These are phyloP conservation scores for Nasturtium officinale DNA, from an alignment of 345 rosid genomes.

Conservation along the genomic window DNA sequence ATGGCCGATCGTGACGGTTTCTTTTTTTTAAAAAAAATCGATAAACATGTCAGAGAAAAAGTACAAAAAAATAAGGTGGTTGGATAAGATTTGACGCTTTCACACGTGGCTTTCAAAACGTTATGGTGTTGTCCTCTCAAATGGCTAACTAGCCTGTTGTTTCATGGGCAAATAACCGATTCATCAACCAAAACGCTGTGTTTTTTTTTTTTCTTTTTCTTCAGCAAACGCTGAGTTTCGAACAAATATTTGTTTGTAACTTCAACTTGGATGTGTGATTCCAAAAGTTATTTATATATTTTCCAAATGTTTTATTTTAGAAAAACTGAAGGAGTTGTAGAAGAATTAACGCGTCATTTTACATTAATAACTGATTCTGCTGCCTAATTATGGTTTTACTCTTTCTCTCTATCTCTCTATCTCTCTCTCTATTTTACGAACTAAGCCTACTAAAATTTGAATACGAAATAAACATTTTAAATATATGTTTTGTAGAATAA, in stretches of 20 bases:
- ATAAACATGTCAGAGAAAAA: slow-evolving; percentile 5
- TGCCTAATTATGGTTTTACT: not conserved
- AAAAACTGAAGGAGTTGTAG: not conserved
- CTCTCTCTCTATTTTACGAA: not conserved
- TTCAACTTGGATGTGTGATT: not conserved
- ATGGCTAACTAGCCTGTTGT: slow-evolving; percentile 1
- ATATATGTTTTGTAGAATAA: not conserved
- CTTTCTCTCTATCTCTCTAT: not conserved
- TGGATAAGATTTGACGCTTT: slow-evolving; percentile 41
- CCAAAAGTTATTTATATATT: not conserved
- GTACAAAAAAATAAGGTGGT: not conserved
- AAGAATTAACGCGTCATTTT: not conserved
- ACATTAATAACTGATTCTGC: not conserved
- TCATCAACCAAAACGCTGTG: not conserved
- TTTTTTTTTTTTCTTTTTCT: not conserved
- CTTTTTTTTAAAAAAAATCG: slow-evolving; percentile 22
- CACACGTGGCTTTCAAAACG: slow-evolving; percentile 25
- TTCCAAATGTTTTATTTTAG: not conserved
- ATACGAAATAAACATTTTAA: no score
- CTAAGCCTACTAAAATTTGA: not conserved
- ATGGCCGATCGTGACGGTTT: slow-evolving; percentile 42
- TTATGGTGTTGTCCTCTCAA: not conserved
- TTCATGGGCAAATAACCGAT: not conserved
- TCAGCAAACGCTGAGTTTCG: slow-evolving; percentile 6
- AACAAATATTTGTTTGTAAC: not conserved